Conservation (phyloP, 75 land plant species). For the Cryptomeria japonica region DNA sequence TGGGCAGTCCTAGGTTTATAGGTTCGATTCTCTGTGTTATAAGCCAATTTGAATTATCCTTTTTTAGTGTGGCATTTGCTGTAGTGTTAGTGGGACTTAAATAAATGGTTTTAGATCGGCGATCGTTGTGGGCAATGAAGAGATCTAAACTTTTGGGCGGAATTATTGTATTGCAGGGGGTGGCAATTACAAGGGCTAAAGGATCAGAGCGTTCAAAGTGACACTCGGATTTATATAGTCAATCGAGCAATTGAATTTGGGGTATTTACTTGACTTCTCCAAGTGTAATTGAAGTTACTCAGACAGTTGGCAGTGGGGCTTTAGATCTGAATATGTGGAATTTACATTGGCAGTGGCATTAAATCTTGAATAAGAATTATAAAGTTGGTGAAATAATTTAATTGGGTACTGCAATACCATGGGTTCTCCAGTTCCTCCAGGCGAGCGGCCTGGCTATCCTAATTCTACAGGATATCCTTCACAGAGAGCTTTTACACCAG, state of each 20-base stretch:
- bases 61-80: neutral
- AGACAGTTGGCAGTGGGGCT: neutral
- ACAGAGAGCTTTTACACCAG: constrained; percentile 5
- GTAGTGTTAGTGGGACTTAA: neutral
- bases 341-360: neutral
- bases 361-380: neutral
- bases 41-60: neutral
- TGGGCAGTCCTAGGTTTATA: neutral
- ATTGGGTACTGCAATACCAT: neutral
- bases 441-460: constrained; percentile 4
- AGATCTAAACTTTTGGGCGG: neutral
- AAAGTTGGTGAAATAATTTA: neutral
- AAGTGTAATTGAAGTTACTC: neutral
- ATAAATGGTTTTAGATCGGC: neutral
- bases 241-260: neutral
- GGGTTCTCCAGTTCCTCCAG: constrained; percentile 3
- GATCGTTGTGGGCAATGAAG: neutral
- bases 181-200: neutral
- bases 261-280: neutral
- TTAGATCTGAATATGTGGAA: neutral
- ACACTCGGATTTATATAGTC: neutral
- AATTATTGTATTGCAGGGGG: neutral
- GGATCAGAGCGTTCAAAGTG: neutral
- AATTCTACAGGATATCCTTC: too few relatives aligned
- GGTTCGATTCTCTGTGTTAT: neutral